Base-by-base conservation (phyloP, 495 filamentous ascomycete species). In the Trichoderma reesei region DNA sequence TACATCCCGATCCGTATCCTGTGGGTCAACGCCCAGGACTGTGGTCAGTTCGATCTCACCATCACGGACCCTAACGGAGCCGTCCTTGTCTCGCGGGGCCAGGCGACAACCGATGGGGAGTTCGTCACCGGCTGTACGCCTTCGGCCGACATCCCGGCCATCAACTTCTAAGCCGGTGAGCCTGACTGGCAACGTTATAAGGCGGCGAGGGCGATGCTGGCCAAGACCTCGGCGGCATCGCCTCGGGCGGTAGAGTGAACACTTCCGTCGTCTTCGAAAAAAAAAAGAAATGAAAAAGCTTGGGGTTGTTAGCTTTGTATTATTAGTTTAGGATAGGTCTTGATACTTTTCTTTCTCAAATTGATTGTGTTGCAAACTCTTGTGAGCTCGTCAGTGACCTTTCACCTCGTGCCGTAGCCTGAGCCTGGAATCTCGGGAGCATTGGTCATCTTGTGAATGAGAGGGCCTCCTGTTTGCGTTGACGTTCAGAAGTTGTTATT, bases 1-100 rank as follows among this genome's bases (percentile, higher is more conserved):
- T 62, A 44, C 39, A 62, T 46, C 20, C 61, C 61, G 33, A 44
- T 62, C 37, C 37, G 61, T 14, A 46, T 62, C 61, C 33, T 62
- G 38, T 62, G 33, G 3, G 61, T 46, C 61, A 62, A 62, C 39
- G 61, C 61, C 10, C 39, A 62, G 39, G 61, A 46, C 3, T 62
- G 61, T 18, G 44, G 61, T 18, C 1, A 6, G 39, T 46, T 62
- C 39, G 31, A 5, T 2, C 7, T 62, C n/a, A 42, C n/a, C 16
- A 16, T 62, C 11, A 1, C 4, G 18, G 44, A 16, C 4, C 61
- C 61, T 7, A 46, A 31, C 38, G 39, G 39, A 7, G 6, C 1
- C 1, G 8, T 62, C 39, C 33, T 62, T 39, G 31, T 62, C 37
- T 44, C 61, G 38, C 20, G 51, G 18, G 26, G 34, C 2, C 16